Conservation (phyloP, 306 rosid species). For the Rosa rugosa region DNA sequence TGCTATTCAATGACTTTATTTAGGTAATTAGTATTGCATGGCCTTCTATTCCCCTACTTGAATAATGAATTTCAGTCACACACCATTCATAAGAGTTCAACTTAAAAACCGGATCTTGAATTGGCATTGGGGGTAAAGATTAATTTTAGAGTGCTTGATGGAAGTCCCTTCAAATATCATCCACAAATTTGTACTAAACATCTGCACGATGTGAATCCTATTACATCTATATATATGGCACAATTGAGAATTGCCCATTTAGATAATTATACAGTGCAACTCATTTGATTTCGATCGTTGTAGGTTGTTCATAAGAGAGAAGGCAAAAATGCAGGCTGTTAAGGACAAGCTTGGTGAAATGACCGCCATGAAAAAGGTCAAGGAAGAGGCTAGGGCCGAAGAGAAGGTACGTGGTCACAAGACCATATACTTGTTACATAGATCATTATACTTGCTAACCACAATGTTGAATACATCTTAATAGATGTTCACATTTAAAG, state of each 20-base stretch:
- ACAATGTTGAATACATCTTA: too few species aligned
- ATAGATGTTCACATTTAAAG: too few species aligned
- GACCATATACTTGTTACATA: not conserved
- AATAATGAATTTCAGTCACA: not conserved
- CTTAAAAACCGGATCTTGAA: slow-evolving; percentile 10
- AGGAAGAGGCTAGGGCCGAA: slow-evolving; percentile 66
- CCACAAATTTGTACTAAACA: slow-evolving; percentile 1
- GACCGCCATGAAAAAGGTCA: slow-evolving; percentile 53
- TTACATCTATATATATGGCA: slow-evolving; percentile 1
- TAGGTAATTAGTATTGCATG: not conserved
- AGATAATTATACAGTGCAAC: not conserved
- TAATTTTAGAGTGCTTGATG: not conserved
- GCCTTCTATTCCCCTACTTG: not conserved
- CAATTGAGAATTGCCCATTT: not conserved
- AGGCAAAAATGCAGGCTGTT: slow-evolving; percentile 63
- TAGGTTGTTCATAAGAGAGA: not conserved
- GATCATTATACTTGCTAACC: not conserved
- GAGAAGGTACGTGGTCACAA: slow-evolving; percentile 45
- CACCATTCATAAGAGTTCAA: not conserved
- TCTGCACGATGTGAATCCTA: not conserved
- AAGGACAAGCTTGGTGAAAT: slow-evolving; percentile 60
- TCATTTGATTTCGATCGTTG: not conserved
- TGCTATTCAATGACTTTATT: not conserved
- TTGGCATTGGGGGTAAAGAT: not conserved
- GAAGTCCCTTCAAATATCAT: not conserved